Evolutionary conservation across 208 protist genomes (phyloP).

Genomic region (Crithidia bombi): DNA sequence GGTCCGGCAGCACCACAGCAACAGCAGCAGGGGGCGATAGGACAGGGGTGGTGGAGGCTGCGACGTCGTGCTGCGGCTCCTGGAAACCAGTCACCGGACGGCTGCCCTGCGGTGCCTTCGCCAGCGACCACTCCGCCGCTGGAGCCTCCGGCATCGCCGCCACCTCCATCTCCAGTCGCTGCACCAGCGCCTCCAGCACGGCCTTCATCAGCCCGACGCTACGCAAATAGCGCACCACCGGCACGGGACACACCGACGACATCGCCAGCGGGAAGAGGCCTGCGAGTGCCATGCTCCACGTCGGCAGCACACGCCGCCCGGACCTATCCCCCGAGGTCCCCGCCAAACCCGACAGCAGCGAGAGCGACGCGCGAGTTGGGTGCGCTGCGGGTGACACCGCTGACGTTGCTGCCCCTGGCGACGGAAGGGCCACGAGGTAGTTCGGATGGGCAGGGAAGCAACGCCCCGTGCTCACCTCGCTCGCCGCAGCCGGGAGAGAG

Average conservation of each 20-base stretch:
- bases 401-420: constrained; percentile 7
- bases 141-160: background rate
- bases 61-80: background rate
- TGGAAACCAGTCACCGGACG: background rate
- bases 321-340: too few species aligned
- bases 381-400: background rate
- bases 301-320: constrained; percentile 37
- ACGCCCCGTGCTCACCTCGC: too few species aligned
- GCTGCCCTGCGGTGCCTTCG: background rate
- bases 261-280: constrained; percentile 46
- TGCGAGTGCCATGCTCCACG: constrained; percentile 57
- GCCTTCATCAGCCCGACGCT: constrained; percentile 44
- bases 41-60: background rate
- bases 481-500: too few species aligned
- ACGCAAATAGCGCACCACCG: constrained; percentile 57
- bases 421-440: constrained; percentile 9
- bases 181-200: constrained; percentile 32
- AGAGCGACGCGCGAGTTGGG: background rate
- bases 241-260: constrained; percentile 34
- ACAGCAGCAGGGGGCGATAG: background rate
- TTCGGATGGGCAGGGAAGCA: constrained; percentile 19
- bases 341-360: background rate
- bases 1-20: background rate
- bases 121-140: too few species aligned
- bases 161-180: constrained; percentile 35